Percentiles rank a stretch among this genome's conserved stretches.
Evolutionary conservation across 2,329 filamentous ascomycete species (phyloP).

Genomic region (Helotiales sp.): DNA sequence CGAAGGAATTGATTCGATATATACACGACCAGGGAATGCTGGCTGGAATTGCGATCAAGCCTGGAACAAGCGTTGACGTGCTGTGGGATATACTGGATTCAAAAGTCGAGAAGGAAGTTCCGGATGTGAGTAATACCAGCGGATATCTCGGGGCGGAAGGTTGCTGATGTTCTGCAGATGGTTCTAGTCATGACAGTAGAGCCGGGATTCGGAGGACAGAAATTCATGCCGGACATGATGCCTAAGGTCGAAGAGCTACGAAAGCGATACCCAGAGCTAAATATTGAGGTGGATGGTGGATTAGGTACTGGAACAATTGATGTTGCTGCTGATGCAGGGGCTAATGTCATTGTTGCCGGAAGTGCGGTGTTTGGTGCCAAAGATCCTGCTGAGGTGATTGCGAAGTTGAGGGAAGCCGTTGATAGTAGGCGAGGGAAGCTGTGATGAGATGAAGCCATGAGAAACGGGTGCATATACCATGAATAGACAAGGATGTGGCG

Average conservation of each 20-base stretch:
- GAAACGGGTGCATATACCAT: not conserved
- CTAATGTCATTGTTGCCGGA: conserved; percentile 96
- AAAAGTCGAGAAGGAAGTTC: conserved; percentile 69
- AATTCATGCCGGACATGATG: conserved; percentile 95
- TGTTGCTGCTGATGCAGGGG: conserved; percentile 89
- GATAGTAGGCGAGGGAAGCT: conserved; percentile 51
- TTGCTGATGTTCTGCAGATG: conserved; percentile 62
- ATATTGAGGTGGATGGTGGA: conserved; percentile 97
- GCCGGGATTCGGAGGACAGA: conserved; percentile 95
- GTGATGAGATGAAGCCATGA: conserved; percentile 9
- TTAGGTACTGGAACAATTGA: conserved; percentile 87
- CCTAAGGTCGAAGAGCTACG: conserved; percentile 89
- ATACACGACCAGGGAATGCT: conserved; percentile 88
- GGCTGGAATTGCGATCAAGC: conserved; percentile 95
- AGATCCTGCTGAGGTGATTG: conserved; percentile 84
- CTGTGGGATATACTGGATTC: conserved; percentile 86
- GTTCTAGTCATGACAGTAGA: conserved; percentile 98
- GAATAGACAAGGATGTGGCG: not conserved
- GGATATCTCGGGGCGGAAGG: not conserved
- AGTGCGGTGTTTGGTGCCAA: conserved; percentile 93
- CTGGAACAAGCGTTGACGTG: conserved; percentile 85
- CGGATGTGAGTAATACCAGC: conserved; percentile 69
- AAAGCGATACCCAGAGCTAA: conserved; percentile 81
- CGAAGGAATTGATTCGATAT: conserved; percentile 82
- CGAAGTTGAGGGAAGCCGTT: conserved; percentile 76